These are phyloP conservation scores for Penicillium sp. DNA, from an alignment of 2,329 filamentous ascomycete genomes.

Conservation along the genomic window DNA sequence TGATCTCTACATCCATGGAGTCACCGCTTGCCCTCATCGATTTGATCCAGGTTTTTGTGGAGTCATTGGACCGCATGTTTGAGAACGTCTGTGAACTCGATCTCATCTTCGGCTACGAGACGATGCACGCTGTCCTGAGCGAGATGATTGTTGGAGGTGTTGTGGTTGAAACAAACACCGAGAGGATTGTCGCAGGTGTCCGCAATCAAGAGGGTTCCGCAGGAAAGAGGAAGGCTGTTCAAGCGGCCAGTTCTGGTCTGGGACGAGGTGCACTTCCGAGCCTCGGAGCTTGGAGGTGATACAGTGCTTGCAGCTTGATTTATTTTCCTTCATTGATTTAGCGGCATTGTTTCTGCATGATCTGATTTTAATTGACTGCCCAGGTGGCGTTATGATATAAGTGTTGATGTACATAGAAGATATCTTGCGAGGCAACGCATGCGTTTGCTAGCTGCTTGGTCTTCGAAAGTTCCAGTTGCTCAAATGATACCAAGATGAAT, in stretches of 20 bases:
- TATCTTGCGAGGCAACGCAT: neutral
- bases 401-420: neutral
- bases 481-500: neutral
- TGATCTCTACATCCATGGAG: conserved; percentile 95
- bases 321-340: neutral
- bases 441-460: neutral
- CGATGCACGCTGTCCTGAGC: conserved; percentile 81
- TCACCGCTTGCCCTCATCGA: conserved; percentile 93
- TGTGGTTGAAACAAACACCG: conserved; percentile 87
- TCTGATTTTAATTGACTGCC: neutral
- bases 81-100: conserved; percentile 99
- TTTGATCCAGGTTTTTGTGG: conserved; percentile 96
- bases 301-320: neutral
- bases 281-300: conserved; percentile 41
- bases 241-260: conserved; percentile 41
- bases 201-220: conserved; percentile 50
- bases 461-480: neutral
- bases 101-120: conserved; percentile 98
- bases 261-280: conserved; percentile 41
- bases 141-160: conserved; percentile 97
- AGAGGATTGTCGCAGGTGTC: conserved; percentile 85
- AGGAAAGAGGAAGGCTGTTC: conserved; percentile 47
- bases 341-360: neutral
- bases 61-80: conserved; percentile 89
- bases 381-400: neutral